Evolutionary conservation across 2,329 filamentous ascomycete species (phyloP).

Genomic region (Trichoderma simmonsii): DNA sequence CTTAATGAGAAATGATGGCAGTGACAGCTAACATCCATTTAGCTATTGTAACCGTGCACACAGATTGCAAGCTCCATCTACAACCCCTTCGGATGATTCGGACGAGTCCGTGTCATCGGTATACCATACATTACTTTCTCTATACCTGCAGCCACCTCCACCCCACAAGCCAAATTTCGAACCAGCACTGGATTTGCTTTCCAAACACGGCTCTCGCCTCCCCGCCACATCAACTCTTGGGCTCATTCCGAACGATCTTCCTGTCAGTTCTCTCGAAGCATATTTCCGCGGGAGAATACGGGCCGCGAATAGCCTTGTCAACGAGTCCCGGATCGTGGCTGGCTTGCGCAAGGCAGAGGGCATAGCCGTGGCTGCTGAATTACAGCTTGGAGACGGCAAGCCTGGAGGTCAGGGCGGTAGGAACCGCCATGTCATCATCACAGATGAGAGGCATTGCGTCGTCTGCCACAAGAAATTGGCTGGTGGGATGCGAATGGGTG

Average conservation of each 20-base stretch:
- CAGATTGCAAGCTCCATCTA: constrained; percentile 51
- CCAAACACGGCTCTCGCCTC: constrained; percentile 85
- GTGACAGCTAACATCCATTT: not conserved
- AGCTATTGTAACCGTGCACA: constrained; percentile 90
- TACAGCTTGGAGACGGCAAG: constrained; percentile 70
- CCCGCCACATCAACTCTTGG: constrained; percentile 83
- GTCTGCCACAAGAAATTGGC: constrained; percentile 93
- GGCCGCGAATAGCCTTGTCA: constrained; percentile 75
- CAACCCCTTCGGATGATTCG: constrained; percentile 34
- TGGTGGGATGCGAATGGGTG: constrained; percentile 77
- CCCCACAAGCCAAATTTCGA: constrained; percentile 69
- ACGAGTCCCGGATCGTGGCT: constrained; percentile 74
- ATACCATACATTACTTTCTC: constrained; percentile 83
- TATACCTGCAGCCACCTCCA: constrained; percentile 80
- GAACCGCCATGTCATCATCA: constrained; percentile 70
- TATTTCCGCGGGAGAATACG: constrained; percentile 93
- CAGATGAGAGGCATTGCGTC: constrained; percentile 84
- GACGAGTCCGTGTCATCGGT: constrained; percentile 68
- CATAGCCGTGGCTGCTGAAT: constrained; percentile 68
- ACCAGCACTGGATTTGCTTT: constrained; percentile 83
- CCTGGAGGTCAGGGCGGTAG: constrained; percentile 50
- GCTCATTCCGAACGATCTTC: constrained; percentile 77
- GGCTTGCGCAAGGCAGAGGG: constrained; percentile 75
- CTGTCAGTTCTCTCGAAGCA: constrained; percentile 74
- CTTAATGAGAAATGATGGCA: not conserved